phyloP scores from a whole-genome alignment of 2,329 filamentous ascomycete species.

The Diaporthe longicolla region DNA sequence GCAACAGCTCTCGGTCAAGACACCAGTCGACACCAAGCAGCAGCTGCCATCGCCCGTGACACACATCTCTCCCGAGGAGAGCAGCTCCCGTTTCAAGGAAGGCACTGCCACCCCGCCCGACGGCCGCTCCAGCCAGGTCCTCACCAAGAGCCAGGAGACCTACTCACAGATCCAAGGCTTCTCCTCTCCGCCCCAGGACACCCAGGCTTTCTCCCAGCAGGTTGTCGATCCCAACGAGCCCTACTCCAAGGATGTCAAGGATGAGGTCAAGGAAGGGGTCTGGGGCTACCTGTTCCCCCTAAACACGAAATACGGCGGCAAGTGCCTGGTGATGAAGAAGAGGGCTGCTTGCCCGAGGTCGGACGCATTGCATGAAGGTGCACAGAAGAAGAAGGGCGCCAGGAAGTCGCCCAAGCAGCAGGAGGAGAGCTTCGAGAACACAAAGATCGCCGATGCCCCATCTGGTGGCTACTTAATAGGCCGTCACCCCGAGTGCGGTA shows the following conservation, averaged over 20 bases:
- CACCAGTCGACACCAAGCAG: conserved; percentile 72
- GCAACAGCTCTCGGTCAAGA: conserved; percentile 63
- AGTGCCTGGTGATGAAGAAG: conserved; percentile 79
- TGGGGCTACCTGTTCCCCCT: conserved; percentile 96
- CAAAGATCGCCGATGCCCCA: conserved; percentile 72
- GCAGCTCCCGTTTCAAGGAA: conserved; percentile 76
- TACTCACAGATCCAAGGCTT: conserved; percentile 59
- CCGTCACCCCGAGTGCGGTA: conserved; percentile 93
- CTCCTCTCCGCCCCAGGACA: conserved; percentile 75
- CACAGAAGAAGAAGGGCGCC: conserved; percentile 56
- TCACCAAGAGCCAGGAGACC: conserved; percentile 62
- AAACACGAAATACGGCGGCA: conserved; percentile 76
- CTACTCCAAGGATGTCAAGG: conserved; percentile 85
- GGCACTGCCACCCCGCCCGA: conserved; percentile 79
- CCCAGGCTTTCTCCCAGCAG: conserved; percentile 83
- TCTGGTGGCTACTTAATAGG: conserved; percentile 92
- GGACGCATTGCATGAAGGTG: conserved; percentile 58
- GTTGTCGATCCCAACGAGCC: conserved; percentile 79
- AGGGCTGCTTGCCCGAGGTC: conserved; percentile 78
- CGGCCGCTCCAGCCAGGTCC: conserved; percentile 68
- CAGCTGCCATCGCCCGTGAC: conserved; percentile 89
- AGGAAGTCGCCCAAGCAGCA: conserved; percentile 66
- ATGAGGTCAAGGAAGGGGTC: conserved; percentile 86
- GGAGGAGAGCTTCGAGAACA: conserved; percentile 72
- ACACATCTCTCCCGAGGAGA: conserved; percentile 68